Conservation (phyloP, 1,284 basidiomycete genomes). For the Volvariella volvacea region DNA sequence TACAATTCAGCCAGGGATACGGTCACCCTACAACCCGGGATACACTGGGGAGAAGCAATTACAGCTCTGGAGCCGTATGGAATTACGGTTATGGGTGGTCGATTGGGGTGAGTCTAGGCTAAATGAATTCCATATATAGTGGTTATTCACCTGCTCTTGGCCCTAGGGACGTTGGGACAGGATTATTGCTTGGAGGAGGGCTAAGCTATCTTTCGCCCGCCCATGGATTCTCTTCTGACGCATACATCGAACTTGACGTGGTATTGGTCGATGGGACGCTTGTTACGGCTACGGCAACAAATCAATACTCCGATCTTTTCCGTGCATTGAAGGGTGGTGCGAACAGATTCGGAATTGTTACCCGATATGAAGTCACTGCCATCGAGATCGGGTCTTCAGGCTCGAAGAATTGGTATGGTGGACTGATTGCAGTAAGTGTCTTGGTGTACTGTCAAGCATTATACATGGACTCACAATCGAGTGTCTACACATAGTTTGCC, state of each 20-base stretch:
- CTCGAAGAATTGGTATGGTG: conserved; percentile 30
- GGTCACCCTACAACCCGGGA: conserved; percentile 31
- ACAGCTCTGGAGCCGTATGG: conserved; percentile 25
- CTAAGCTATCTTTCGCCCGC: conserved; percentile 28
- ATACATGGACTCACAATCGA: no score
- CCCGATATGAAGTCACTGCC: conserved; percentile 28
- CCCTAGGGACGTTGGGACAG: conserved; percentile 34
- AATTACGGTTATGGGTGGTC: conserved; percentile 28
- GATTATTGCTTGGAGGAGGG: conserved; percentile 34
- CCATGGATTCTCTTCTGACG: conserved; percentile 29
- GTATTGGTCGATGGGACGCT: conserved; percentile 30
- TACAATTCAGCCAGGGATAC: conserved; percentile 25
- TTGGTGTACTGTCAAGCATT: no score
- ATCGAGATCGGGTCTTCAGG: conserved; percentile 26
- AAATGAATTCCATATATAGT: background rate
- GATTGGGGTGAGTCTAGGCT: conserved; percentile 20
- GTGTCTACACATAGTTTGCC: no score
- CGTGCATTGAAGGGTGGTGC: conserved; percentile 33
- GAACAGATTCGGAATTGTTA: conserved; percentile 35
- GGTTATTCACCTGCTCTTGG: background rate
- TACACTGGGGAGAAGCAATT: conserved; percentile 29
- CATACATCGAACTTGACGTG: conserved; percentile 27
- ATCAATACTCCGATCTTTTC: conserved; percentile 32
- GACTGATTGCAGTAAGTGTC: conserved; percentile 26
- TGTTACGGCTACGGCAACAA: conserved; percentile 30